Evolutionary conservation across 345 rosid genomes (phyloP), one percentile per base, ranked within the genome.

Genomic region (Hypericum androsaemum): DNA sequence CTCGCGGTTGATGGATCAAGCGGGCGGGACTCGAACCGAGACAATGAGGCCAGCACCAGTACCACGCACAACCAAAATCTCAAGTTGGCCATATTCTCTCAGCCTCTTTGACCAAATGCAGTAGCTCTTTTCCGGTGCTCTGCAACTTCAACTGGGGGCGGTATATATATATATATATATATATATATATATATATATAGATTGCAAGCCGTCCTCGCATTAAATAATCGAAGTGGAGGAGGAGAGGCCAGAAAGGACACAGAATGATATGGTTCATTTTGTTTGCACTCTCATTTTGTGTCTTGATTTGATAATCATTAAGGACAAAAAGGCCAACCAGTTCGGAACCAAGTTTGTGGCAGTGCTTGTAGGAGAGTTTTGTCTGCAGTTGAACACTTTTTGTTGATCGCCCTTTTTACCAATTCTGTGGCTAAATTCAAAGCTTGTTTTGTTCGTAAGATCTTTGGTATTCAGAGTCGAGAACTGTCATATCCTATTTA

Each of bases 121-220:
- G 7, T 39, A 39, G n/a, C 39, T 37, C 9, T 37, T 4, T 13
- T 56, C 41, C 12, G 38, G 9, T 16, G 4, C 28, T 6, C 22
- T 38, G 6, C 13, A 44, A 11, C 54, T 22, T 22, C 2, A 22
- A 22, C 32, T 22, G 32, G 12, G 37, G 13, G 0, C 28, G 58
- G 22, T 10, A n/a, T 12, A 6, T 58, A 11, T 46, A 50, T 58
- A 16, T 63, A 62, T 44, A 62, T n/a, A n/a, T n/a, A n/a, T n/a
- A n/a, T n/a, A n/a, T n/a, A n/a, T 10, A n/a, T 12, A 6, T 58
- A 11, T 46, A 50, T 58, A 16, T 63, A 62, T 44, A 62, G 64
- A 37, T 13, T 13, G 32, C 32, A 22, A 22, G 32, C 32, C 32
- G 4, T 22, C 32, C 32, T 22, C 1, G 32, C 32, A 1, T 22